A percentile compares a stretch with the other conserved stretches of the same genome.
phyloP scores from a whole-genome alignment of 1,284 basidiomycete species.

The Trichosporon coremiiforme region DNA sequence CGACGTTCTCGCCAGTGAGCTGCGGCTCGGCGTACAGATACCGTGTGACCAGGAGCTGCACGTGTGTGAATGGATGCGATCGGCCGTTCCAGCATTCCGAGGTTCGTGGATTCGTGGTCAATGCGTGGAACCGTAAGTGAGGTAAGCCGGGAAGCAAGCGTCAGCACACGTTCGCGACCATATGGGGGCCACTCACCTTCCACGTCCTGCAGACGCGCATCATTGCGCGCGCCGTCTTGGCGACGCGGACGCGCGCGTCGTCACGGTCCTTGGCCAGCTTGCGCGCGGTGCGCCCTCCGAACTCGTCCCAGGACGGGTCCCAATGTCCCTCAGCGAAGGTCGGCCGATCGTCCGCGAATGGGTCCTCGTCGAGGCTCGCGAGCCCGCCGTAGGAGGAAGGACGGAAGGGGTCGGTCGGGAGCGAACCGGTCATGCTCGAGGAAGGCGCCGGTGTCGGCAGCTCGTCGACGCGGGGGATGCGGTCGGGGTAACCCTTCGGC shows the following conservation, averaged over 20 bases:
- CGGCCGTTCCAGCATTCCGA: neutral
- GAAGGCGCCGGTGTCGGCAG: conserved; percentile 6
- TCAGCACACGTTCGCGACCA: neutral
- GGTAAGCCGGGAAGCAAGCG: conserved; percentile 9
- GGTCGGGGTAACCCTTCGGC: conserved; percentile 23
- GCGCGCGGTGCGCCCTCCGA: conserved; percentile 35
- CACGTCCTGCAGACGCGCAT: conserved; percentile 70
- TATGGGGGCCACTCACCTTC: conserved; percentile 62
- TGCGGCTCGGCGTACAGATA: conserved; percentile 67
- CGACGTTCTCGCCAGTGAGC: conserved; percentile 61
- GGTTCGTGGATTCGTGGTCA: neutral
- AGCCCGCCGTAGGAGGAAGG: conserved; percentile 7
- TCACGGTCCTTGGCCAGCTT: conserved; percentile 18
- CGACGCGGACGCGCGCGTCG: conserved; percentile 16
- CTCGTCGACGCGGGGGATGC: conserved; percentile 14
- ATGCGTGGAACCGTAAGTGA: neutral
- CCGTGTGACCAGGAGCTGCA: conserved; percentile 67
- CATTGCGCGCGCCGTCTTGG: conserved; percentile 48
- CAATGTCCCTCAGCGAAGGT: neutral
- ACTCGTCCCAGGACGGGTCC: conserved; percentile 37
- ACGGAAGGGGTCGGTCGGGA: neutral
- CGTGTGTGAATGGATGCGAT: neutral
- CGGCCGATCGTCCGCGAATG: neutral
- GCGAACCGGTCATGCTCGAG: neutral
- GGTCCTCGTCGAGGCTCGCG: too few relatives aligned